Evolutionary conservation across 2,329 filamentous ascomycete species (phyloP), one percentile per base, ranked within the genome.

Genomic region (Colletotrichum kahawae): DNA sequence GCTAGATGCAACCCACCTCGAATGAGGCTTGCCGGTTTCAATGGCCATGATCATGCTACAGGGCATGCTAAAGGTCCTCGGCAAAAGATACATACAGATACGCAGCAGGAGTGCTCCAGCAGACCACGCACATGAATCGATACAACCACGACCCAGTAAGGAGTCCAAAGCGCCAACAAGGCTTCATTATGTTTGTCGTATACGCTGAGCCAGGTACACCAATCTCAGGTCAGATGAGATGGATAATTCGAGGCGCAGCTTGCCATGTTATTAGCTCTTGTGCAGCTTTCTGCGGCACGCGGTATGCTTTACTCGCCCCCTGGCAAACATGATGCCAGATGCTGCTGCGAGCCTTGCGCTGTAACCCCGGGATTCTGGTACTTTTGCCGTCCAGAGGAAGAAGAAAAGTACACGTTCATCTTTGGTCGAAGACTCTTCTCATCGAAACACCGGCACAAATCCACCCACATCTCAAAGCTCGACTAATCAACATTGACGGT

Each of bases 201-300:
- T 68, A 48, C 67, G 54, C 62, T 63, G 43, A 38, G 54, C 33
- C 68, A 72, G 71, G 68, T 51, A 71, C 72, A 75, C 68, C 62
- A 75, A 63, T 71, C 68, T 34, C n/a, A 34, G 33, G 13, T 36
- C 51, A 56, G 62, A 54, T 21, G 38, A 67, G 43, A 43, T 43
- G 10, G 38, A 43, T n/a, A 27, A 16, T 13, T 13, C 31, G 10
- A 2, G 21, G 24, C 18, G 59, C 38, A 29, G 14, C n/a, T 24
- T 59, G 29, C 27, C 14, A n/a, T 38, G 36, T 10, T 29, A 16
- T 31, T 7, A n/a, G 29, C 12, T 27, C 64, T 29, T 6, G 27
- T 43, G 27, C 65, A 33, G 34, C 62, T 27, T 7, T 27, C 12
- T 43, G 21, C 38, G 33, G 29, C 24, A 67, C 36, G 8, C 12